Conservation (phyloP, 495 filamentous ascomycete species). For the Penicillium bialowiezense region DNA sequence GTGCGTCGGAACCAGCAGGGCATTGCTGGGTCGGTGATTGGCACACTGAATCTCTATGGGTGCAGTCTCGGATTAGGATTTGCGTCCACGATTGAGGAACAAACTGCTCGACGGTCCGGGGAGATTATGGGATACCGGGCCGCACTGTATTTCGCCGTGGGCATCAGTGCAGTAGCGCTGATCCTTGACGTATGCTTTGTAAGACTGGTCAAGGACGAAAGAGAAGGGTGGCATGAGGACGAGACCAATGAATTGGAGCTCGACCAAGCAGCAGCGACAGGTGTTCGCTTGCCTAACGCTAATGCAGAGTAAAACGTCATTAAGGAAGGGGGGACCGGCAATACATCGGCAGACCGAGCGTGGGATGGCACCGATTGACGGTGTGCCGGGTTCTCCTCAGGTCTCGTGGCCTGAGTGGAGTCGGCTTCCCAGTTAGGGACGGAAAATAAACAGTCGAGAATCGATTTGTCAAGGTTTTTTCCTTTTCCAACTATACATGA, state of each 20-base stretch:
- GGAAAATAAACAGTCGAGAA: neutral
- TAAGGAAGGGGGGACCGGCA: neutral
- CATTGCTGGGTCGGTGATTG: slow-evolving; percentile 46
- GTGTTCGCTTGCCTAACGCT: slow-evolving; percentile 1
- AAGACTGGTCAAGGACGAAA: slow-evolving; percentile 36
- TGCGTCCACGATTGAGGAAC: slow-evolving; percentile 47
- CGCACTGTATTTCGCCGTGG: slow-evolving; percentile 44
- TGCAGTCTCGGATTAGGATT: slow-evolving; percentile 49
- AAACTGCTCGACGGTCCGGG: slow-evolving; percentile 18
- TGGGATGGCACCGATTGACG: neutral
- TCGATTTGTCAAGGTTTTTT: slow-evolving; percentile 4
- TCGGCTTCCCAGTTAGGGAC: no score
- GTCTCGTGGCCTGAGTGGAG: neutral
- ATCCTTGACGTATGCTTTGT: slow-evolving; percentile 40
- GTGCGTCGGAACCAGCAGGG: slow-evolving; percentile 50
- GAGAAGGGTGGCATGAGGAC: slow-evolving; percentile 41
- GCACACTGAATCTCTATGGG: slow-evolving; percentile 47
- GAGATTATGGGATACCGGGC: slow-evolving; percentile 35
- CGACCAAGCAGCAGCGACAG: slow-evolving; percentile 14
- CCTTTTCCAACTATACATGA: no score
- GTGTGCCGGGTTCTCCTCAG: neutral
- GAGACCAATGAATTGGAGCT: slow-evolving; percentile 19
- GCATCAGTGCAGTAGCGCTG: slow-evolving; percentile 37
- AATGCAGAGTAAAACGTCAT: neutral
- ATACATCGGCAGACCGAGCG: slow-evolving; percentile 1